Evolutionary conservation across 805 yeast species (phyloP).

Genomic region (Torulaspora indica): DNA sequence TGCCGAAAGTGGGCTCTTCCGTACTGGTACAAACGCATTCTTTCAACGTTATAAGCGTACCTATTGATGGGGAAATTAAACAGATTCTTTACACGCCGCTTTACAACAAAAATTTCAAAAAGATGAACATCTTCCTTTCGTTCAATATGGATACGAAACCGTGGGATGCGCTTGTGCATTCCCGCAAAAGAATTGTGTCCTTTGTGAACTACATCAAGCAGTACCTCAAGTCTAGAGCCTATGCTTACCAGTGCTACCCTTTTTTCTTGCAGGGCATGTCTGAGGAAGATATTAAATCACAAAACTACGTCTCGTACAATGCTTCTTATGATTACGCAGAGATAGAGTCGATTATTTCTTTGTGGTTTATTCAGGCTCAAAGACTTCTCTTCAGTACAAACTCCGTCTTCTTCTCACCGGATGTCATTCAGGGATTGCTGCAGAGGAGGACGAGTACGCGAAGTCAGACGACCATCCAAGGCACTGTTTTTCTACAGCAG

Average conservation of each 20-base stretch:
- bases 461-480: conserved; percentile 10
- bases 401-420: conserved; percentile 29
- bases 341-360: conserved; percentile 21
- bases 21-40: conserved; percentile 21
- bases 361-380: conserved; percentile 29
- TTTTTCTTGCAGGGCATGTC: conserved; percentile 11
- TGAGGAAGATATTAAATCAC: conserved; percentile 12
- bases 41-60: conserved; percentile 21
- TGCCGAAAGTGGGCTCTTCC: conserved; percentile 22
- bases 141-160: conserved; percentile 26
- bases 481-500: conserved; percentile 11
- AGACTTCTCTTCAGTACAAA: conserved; percentile 24
- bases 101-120: conserved; percentile 23
- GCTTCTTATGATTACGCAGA: conserved; percentile 20
- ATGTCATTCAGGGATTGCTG: conserved; percentile 22
- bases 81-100: conserved; percentile 27
- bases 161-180: conserved; percentile 19
- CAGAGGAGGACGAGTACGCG: conserved; percentile 19
- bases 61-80: conserved; percentile 26
- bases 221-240: conserved; percentile 20
- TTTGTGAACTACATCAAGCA: conserved; percentile 20
- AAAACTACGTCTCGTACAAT: conserved; percentile 13
- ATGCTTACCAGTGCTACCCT: conserved; percentile 23
- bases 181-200: conserved; percentile 24
- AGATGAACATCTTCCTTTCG: conserved; percentile 26